A percentile compares a stretch with the other conserved stretches of the same genome.
phyloP scores from a whole-genome alignment of 306 rosid genomes.

The Oxytropis ochrocephala region DNA sequence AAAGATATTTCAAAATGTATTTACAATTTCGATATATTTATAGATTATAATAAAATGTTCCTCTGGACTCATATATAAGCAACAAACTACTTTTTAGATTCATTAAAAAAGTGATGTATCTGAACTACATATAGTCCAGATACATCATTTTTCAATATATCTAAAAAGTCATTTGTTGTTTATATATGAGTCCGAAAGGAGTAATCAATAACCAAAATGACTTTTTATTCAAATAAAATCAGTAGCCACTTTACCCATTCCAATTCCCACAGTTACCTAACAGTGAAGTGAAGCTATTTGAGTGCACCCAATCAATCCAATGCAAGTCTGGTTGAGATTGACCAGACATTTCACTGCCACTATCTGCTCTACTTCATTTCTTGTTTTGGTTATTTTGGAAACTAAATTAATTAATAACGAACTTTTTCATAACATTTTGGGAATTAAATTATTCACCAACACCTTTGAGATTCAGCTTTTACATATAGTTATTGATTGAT shows the following conservation, averaged over 20 bases:
- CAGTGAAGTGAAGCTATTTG: background rate
- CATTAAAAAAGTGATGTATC: no score
- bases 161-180: no score
- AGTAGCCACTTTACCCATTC: background rate
- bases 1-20: no score
- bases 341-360: conserved; percentile 16
- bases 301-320: background rate
- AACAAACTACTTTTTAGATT: no score
- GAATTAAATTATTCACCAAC: background rate
- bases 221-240: no score
- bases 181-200: no score
- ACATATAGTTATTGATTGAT: conserved; percentile 14
- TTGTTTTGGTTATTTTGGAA: background rate
- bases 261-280: background rate
- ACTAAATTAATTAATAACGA: background rate
- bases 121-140: no score
- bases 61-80: no score
- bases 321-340: conserved; percentile 5
- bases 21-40: no score
- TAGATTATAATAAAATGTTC: no score
- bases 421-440: background rate
- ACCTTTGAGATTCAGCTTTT: background rate
- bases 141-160: no score
- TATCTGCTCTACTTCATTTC: background rate
- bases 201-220: no score